phyloP scores from a whole-genome alignment of 768 basidiomycete species.

The Lactifluus echinatus region DNA sequence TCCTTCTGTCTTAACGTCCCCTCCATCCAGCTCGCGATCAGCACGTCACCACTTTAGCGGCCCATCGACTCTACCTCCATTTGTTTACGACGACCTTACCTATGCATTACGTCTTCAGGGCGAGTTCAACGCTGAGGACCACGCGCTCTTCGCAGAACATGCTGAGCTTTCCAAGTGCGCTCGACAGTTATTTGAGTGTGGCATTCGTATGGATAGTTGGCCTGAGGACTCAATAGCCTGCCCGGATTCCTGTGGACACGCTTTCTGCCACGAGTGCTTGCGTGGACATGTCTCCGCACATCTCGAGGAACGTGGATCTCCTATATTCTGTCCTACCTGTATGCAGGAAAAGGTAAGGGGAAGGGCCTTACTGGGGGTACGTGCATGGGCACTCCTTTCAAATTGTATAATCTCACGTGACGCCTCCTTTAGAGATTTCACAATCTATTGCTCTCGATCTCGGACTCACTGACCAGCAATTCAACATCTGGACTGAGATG shows the following conservation, averaged over 20 bases:
- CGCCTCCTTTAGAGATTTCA: conserved; percentile 30
- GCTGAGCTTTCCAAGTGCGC: too few species aligned
- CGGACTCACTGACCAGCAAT: conserved; percentile 38
- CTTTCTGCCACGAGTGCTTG: conserved; percentile 48
- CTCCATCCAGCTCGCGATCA: too few species aligned
- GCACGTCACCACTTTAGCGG: too few species aligned
- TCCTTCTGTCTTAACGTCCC: too few species aligned
- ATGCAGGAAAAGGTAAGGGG: conserved; percentile 22
- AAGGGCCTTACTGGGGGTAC: conserved; percentile 28
- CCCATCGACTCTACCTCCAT: too few species aligned
- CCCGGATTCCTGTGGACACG: conserved; percentile 41
- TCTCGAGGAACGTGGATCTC: conserved; percentile 46
- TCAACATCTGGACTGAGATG: conserved; percentile 37
- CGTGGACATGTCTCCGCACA: conserved; percentile 34
- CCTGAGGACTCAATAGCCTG: conserved; percentile 35
- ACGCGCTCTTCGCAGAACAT: too few species aligned
- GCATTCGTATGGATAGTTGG: conserved; percentile 46
- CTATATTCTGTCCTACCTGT: conserved; percentile 56
- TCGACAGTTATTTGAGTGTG: conserved; percentile 36
- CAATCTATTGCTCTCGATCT: conserved; percentile 36
- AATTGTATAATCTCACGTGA: neutral
- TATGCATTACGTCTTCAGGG: too few species aligned
- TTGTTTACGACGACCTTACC: too few species aligned
- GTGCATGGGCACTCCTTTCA: conserved; percentile 13
- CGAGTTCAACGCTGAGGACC: too few species aligned